Evolutionary conservation across 108 stramenopile genomes (phyloP), one percentile per base, ranked within the genome.

Genomic region (Skeletonema marinoi): DNA sequence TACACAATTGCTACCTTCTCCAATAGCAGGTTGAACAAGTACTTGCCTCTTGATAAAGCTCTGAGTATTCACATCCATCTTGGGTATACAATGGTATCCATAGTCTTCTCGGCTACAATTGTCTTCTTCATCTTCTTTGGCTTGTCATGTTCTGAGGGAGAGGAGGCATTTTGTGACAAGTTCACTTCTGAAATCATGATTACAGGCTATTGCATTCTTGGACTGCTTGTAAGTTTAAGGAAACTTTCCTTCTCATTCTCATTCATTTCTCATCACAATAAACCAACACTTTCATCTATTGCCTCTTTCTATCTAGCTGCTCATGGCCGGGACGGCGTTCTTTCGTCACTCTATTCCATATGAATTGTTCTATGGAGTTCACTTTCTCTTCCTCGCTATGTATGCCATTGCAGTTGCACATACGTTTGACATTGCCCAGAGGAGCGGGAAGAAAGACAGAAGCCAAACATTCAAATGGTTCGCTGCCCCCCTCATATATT

Each of bases 91-190:
- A 67, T 80, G 75, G 65, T 72, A 0, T 39, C 50, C 1, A 77
- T 83, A 21, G 81, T 86, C 25, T 75, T 86, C 48, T 25, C 75
- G 1, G 78, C 85, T 16, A 79, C 74, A 16, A 60, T 86, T 29
- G 50, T 86, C 58, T 86, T 86, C 69, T 80, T 86, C n/a, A 33
- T 67, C 60, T 86, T 75, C 70, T 82, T 80, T 75, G 81, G 81
- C 36, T 25, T 79, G 25, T 38, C 82, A 7, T 86, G 82, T 66
- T 56, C 56, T 7, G 75, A 71, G 29, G 84, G 86, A 12, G 86
- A 86, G n/a, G 64, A 86, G 63, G 63, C 48, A 4, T 83, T 84
- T 61, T 86, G 86, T 36, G 79, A 78, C 59, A 86, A 86, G 36
- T 81, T 86, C n/a, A 83, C 82, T n/a, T 65, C 70, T 21, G 77